Evolutionary conservation across 768 basidiomycete genomes (phyloP).

Genomic region (Agrocybe pediades): DNA sequence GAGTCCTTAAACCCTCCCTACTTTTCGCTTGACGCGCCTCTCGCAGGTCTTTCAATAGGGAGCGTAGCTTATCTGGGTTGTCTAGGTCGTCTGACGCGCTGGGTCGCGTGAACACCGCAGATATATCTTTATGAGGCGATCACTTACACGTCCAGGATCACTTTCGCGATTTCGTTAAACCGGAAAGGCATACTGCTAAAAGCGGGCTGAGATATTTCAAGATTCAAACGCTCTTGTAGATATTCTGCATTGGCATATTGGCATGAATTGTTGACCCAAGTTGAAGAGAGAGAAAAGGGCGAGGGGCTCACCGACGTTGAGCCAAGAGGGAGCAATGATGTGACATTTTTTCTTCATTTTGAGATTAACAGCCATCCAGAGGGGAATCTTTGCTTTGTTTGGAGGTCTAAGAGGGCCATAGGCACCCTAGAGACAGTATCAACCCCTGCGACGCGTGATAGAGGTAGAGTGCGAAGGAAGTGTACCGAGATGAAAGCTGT

Average conservation of each 20-base stretch:
- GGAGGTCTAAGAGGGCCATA: slow-evolving; percentile 95
- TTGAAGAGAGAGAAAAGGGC: neutral
- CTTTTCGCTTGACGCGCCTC: slow-evolving; percentile 96
- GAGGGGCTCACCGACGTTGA: slow-evolving; percentile 71
- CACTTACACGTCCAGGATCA: slow-evolving; percentile 89
- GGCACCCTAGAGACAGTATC: slow-evolving; percentile 61
- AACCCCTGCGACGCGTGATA: slow-evolving; percentile 17
- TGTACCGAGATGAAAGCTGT: slow-evolving; percentile 89
- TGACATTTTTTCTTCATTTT: slow-evolving; percentile 95
- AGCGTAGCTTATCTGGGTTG: slow-evolving; percentile 80
- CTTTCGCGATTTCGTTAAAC: slow-evolving; percentile 88
- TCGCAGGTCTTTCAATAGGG: slow-evolving; percentile 90
- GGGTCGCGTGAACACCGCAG: too few species aligned
- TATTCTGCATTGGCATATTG: slow-evolving; percentile 71
- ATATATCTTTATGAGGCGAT: neutral
- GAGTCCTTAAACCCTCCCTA: slow-evolving; percentile 75
- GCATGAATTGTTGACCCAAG: neutral
- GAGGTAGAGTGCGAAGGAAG: slow-evolving; percentile 10
- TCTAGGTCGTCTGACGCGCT: slow-evolving; percentile 92
- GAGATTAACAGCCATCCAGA: slow-evolving; percentile 95
- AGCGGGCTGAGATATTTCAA: slow-evolving; percentile 71
- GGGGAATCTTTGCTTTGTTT: slow-evolving; percentile 78
- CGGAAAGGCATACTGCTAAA: slow-evolving; percentile 87
- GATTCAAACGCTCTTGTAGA: slow-evolving; percentile 70
- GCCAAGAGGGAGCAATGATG: slow-evolving; percentile 89